Evolutionary conservation across 2,329 filamentous ascomycete genomes (phyloP).

Genomic region (Ceratocystis variospora): DNA sequence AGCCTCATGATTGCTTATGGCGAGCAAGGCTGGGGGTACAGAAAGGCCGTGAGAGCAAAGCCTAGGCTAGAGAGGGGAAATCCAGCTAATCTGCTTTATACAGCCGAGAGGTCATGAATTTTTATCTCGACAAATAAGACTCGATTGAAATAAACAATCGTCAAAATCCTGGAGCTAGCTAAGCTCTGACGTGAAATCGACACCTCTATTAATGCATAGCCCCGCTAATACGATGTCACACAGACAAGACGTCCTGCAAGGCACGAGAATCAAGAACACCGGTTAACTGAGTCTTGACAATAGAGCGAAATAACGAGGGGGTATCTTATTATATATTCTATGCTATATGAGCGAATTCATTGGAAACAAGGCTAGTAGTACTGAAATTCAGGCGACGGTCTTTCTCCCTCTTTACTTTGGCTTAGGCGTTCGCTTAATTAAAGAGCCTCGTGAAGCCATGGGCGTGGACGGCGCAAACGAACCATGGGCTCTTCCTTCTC

Average conservation of each 20-base stretch:
- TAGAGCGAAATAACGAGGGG: background rate
- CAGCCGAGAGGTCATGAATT: background rate
- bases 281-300: no score
- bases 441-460: conserved; percentile 9
- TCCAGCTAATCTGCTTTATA: background rate
- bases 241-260: background rate
- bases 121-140: background rate
- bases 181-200: background rate
- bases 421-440: conserved; percentile 5
- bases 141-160: background rate
- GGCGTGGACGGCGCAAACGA: conserved; percentile 15
- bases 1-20: conserved; percentile 36
- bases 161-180: conserved; percentile 4
- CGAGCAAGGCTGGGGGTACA: background rate
- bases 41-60: background rate
- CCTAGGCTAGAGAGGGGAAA: background rate
- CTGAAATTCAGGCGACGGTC: no score
- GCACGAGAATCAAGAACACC: no score
- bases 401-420: background rate
- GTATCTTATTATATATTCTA: background rate
- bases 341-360: background rate
- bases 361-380: background rate
- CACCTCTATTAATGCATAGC: background rate
- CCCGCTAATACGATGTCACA: conserved; percentile 2
- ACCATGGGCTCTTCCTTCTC: background rate